Conservation (phyloP, 257 asterid species). For the Capsicum chinense region DNA sequence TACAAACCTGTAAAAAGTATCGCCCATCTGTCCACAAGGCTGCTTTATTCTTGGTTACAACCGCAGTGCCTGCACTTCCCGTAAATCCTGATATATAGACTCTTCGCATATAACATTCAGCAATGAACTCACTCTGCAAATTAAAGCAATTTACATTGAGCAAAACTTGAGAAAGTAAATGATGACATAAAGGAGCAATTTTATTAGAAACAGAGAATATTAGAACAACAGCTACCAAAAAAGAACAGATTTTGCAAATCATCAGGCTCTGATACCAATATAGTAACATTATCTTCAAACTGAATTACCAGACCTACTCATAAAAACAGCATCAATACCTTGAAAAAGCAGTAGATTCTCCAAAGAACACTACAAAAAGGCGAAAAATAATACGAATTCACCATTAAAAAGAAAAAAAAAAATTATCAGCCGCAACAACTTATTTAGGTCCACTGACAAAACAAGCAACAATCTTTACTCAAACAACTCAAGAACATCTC, state of each 20-base stretch:
- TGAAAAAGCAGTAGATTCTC: background rate
- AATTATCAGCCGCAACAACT: background rate
- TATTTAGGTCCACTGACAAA: background rate
- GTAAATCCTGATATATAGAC: constrained; percentile 91
- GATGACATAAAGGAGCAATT: background rate
- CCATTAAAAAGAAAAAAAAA: background rate
- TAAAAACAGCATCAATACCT: background rate
- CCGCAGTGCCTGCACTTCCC: constrained; percentile 98
- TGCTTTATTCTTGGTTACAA: constrained; percentile 92
- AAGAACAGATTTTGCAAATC: background rate
- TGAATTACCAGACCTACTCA: background rate
- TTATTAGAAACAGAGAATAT: background rate
- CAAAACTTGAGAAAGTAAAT: constrained; percentile 1
- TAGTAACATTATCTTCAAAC: background rate
- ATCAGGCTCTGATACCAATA: background rate
- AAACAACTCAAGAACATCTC: background rate
- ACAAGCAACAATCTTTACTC: background rate
- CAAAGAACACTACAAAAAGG: background rate
- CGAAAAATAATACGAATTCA: background rate
- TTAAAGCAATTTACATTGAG: constrained; percentile 29
- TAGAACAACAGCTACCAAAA: background rate
- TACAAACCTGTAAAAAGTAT: constrained; percentile 86
- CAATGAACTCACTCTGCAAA: constrained; percentile 91
- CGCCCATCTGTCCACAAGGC: constrained; percentile 99
- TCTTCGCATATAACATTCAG: constrained; percentile 91